These are phyloP conservation scores for Annulohypoxylon truncatum DNA, from an alignment of 2,329 filamentous ascomycete species.

Conservation along the genomic window DNA sequence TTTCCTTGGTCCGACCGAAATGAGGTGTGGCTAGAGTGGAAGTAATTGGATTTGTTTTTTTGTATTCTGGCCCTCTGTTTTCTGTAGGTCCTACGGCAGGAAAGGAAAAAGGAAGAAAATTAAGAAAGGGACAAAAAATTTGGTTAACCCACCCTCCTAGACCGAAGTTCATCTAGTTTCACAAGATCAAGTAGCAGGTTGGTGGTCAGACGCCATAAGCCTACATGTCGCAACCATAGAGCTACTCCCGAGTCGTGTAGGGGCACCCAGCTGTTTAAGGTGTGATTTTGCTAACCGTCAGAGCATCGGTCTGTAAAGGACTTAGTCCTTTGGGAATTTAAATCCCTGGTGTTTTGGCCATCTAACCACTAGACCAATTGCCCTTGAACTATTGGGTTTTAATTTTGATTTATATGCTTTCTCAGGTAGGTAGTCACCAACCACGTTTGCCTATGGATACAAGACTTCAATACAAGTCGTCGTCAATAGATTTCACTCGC, in stretches of 20 bases:
- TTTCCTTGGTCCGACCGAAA: too few species aligned
- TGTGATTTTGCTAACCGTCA: neutral
- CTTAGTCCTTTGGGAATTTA: neutral
- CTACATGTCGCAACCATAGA: neutral
- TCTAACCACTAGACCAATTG: neutral
- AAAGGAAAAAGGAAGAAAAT: too few species aligned
- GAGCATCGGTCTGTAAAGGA: neutral
- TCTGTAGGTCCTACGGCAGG: too few species aligned
- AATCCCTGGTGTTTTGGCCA: neutral
- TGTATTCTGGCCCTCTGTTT: too few species aligned
- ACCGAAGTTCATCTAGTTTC: neutral
- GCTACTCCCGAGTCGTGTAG: too few species aligned
- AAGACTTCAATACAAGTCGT: too few species aligned
- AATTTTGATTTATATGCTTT: neutral
- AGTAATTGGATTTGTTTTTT: too few species aligned
- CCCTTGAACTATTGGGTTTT: neutral
- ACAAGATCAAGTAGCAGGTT: neutral
- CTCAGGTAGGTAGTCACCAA: too few species aligned
- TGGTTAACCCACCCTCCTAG: neutral
- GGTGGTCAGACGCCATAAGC: neutral
- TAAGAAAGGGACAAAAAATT: neutral
- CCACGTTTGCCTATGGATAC: too few species aligned
- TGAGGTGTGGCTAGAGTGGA: too few species aligned
- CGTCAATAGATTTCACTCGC: too few species aligned
- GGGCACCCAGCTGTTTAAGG: neutral